A percentile compares a stretch with the other conserved stretches of the same genome.
These are phyloP conservation scores for Eucalyptus pauciflora DNA, from an alignment of 345 rosid genomes.

Conservation along the genomic window DNA sequence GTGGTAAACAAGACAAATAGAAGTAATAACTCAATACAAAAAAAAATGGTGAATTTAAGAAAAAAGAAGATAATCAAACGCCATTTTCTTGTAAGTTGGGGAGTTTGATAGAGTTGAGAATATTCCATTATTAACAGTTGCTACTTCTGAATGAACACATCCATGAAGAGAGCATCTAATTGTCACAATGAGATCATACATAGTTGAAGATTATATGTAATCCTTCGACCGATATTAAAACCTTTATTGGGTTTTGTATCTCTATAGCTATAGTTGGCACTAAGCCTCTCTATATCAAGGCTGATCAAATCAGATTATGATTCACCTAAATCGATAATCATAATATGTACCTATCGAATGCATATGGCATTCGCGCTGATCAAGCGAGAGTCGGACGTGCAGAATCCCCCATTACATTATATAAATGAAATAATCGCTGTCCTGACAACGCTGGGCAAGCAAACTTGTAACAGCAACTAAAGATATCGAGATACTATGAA, in stretches of 20 bases:
- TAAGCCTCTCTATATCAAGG: background rate
- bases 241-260: background rate
- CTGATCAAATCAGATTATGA: background rate
- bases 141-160: background rate
- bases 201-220: background rate
- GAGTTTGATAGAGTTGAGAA: background rate
- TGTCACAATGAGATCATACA: background rate
- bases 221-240: background rate
- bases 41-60: background rate
- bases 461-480: background rate
- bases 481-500: background rate
- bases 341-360: background rate
- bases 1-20: background rate
- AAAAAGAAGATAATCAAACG: background rate
- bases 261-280: background rate
- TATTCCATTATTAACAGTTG: background rate
- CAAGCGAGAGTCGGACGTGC: background rate
- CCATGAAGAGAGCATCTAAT: background rate
- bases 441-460: accelerated
- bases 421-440: background rate
- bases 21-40: background rate
- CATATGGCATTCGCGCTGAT: background rate
- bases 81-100: background rate
- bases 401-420: background rate
- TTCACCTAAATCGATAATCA: background rate